Evolutionary conservation across 1,284 basidiomycete species (phyloP).

Genomic region (Quambalaria eucalypti): DNA sequence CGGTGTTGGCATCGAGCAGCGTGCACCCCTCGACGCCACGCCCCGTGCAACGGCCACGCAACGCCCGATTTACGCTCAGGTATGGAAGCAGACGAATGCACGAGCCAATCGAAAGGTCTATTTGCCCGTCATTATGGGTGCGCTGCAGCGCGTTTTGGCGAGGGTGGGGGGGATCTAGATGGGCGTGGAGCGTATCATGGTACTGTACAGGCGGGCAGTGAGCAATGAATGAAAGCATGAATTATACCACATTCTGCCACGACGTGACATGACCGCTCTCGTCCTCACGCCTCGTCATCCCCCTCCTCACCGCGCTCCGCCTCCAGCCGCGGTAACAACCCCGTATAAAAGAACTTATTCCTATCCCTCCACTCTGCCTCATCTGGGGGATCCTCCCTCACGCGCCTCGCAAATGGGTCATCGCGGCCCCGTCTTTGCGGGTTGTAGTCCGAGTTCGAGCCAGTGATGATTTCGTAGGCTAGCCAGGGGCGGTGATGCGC

Average conservation of each 20-base stretch:
- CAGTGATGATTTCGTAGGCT: not conserved
- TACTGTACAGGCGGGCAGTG: not conserved
- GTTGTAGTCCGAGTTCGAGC: not conserved
- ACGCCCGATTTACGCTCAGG: slow-evolving; percentile 13
- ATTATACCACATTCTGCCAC: too few relatives aligned
- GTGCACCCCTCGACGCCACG: too few relatives aligned
- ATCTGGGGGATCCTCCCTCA: too few relatives aligned
- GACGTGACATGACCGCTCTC: not conserved
- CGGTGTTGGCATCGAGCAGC: too few relatives aligned
- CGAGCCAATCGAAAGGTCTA: slow-evolving; percentile 41
- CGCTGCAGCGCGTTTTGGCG: not conserved
- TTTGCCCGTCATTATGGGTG: not conserved
- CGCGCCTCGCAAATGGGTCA: not conserved
- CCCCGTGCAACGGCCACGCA: too few relatives aligned
- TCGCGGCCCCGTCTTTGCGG: not conserved
- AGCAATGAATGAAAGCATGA: not conserved
- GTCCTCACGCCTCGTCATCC: not conserved
- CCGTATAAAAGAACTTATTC: too few relatives aligned
- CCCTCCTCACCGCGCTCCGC: not conserved
- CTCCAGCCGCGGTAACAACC: too few relatives aligned
- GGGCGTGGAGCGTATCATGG: too few relatives aligned
- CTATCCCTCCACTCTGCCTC: too few relatives aligned
- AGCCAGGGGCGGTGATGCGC: slow-evolving; percentile 5
- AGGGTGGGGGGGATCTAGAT: too few relatives aligned
- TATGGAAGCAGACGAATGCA: slow-evolving; percentile 33